These are phyloP conservation scores for Mycena alexandri DNA, from an alignment of 768 basidiomycete genomes.

Conservation along the genomic window DNA sequence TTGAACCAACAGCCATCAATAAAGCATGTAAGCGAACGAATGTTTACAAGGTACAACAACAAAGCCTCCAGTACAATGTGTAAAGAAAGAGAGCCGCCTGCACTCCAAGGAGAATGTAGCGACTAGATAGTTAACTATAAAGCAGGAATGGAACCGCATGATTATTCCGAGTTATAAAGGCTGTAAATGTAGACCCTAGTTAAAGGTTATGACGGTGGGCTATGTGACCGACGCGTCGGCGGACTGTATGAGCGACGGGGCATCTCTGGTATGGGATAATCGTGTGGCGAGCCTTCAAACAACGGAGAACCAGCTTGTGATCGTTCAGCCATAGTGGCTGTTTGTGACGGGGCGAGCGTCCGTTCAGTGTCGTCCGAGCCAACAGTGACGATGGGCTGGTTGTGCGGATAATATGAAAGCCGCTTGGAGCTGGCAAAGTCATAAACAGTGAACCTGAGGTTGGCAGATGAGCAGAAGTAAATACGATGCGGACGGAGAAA, in stretches of 20 bases:
- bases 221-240: constrained; percentile 21
- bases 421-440: constrained; percentile 83
- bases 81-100: constrained; percentile 20
- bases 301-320: constrained; percentile 61
- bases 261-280: constrained; percentile 39
- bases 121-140: constrained; percentile 28
- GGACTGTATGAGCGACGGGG: constrained; percentile 31
- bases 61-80: constrained; percentile 25
- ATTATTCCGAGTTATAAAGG: constrained; percentile 34
- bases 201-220: constrained; percentile 17
- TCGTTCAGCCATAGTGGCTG: constrained; percentile 62
- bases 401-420: constrained; percentile 90
- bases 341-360: constrained; percentile 57
- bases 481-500: constrained; percentile 6
- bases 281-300: constrained; percentile 48
- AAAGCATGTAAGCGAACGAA: constrained; percentile 9
- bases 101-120: constrained; percentile 26
- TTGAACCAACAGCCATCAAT: no score
- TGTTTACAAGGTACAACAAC: constrained; percentile 27
- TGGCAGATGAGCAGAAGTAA: constrained; percentile 24
- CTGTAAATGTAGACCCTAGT: constrained; percentile 19
- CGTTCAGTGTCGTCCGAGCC: constrained; percentile 58
- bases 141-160: constrained; percentile 10
- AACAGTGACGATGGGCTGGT: constrained; percentile 67
- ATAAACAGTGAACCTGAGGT: constrained; percentile 85